Evolutionary conservation across 495 filamentous ascomycete genomes (phyloP).

Genomic region (Friedmanniomyces simplex): DNA sequence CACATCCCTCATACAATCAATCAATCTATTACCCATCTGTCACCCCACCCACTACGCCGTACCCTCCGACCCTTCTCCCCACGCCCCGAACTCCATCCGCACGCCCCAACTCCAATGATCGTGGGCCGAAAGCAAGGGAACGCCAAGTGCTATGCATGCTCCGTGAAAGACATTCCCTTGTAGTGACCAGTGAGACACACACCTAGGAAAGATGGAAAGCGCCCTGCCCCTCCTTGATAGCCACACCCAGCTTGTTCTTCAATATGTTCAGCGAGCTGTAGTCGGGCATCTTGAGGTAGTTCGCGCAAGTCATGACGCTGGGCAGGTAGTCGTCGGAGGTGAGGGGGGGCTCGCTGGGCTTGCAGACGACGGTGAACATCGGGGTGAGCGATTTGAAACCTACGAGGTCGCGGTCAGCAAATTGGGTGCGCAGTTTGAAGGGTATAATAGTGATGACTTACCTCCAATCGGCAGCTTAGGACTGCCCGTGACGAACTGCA

Average conservation of each 20-base stretch:
- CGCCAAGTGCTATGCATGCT: too few species aligned
- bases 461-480: constrained; percentile 98
- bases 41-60: too few species aligned
- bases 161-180: too few species aligned
- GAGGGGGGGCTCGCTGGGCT: constrained; percentile 89
- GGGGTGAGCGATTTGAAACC: constrained; percentile 95
- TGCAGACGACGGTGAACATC: constrained; percentile 98
- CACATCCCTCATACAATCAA: too few species aligned
- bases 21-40: too few species aligned
- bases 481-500: constrained; percentile 97
- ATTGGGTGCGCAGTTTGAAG: constrained; percentile 13
- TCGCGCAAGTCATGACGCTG: constrained; percentile 99
- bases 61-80: too few species aligned
- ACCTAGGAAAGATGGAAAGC: constrained; percentile 87
- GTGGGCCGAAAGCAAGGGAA: too few species aligned
- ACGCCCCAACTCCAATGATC: too few species aligned
- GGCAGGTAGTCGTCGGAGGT: constrained; percentile 94
- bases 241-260: constrained; percentile 62
- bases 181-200: background rate
- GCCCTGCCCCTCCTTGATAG: constrained; percentile 95
- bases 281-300: constrained; percentile 97
- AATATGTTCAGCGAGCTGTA: constrained; percentile 75
- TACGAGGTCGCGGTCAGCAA: constrained; percentile 36
- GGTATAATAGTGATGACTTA: constrained; percentile 37
- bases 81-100: too few species aligned